A percentile compares a stretch with the other conserved stretches of the same genome.
phyloP scores from a whole-genome alignment of 768 basidiomycete genomes.

The Lentinus tigrinus region DNA sequence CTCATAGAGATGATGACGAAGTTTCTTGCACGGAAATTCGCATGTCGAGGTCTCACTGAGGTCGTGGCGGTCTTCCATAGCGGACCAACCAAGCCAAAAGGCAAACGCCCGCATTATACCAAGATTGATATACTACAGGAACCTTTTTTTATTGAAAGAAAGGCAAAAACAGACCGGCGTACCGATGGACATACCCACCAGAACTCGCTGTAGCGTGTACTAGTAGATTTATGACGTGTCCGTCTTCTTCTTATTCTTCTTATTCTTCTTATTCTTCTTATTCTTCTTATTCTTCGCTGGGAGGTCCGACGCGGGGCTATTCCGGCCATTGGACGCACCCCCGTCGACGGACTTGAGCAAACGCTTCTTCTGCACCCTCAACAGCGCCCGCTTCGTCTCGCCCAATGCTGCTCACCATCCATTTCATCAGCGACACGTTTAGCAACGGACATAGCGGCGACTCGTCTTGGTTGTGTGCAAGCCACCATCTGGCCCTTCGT shows the following conservation, averaged over 20 bases:
- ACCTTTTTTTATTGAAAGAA: too few relatives aligned
- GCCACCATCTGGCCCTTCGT: conserved; percentile 88
- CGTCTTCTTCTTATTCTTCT: not conserved
- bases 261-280: not conserved
- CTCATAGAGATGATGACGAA: too few relatives aligned
- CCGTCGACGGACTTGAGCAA: conserved; percentile 12
- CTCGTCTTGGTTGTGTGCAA: conserved; percentile 94
- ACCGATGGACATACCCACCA: too few relatives aligned
- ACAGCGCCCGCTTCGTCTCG: conserved; percentile 26
- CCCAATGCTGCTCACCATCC: conserved; percentile 56
- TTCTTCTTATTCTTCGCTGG: not conserved
- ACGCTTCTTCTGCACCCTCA: conserved; percentile 21
- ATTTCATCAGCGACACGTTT: conserved; percentile 99
- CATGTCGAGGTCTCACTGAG: too few relatives aligned
- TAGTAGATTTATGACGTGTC: too few relatives aligned
- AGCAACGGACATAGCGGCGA: conserved; percentile 97
- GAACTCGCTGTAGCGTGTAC: too few relatives aligned
- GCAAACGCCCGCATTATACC: too few relatives aligned
- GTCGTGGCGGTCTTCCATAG: too few relatives aligned
- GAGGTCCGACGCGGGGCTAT: not conserved
- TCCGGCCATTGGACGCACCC: conserved; percentile 7
- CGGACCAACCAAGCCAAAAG: too few relatives aligned
- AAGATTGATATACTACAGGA: too few relatives aligned
- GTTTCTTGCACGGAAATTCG: too few relatives aligned
- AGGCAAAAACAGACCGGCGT: too few relatives aligned